Percentiles rank a stretch among this genome's conserved stretches.
Evolutionary conservation across 441 rosid genomes (phyloP).

Genomic region (Eutrema salsugineum): DNA sequence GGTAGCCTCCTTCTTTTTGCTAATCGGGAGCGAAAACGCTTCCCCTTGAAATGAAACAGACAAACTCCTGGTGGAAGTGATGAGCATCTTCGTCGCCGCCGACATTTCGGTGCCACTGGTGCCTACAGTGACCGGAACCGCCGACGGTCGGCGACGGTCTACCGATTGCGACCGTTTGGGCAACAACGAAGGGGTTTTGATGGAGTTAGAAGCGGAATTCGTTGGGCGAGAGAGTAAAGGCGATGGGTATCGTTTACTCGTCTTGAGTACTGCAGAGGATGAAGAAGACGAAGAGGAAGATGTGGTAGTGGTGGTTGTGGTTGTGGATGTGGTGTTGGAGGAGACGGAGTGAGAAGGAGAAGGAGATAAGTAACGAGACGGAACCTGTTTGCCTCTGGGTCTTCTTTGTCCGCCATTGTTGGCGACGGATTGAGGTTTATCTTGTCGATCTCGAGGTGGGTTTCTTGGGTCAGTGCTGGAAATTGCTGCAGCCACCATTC

Average conservation of each 20-base stretch:
- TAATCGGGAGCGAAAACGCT: constrained; percentile 57
- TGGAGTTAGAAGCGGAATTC: constrained; percentile 32
- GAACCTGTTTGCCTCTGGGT: constrained; percentile 25
- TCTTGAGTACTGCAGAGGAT: constrained; percentile 35
- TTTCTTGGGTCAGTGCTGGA: constrained; percentile 7
- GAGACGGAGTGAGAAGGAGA: constrained; percentile 53
- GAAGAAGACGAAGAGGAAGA: constrained; percentile 63
- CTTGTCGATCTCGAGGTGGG: constrained; percentile 25
- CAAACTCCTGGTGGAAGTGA: constrained; percentile 73
- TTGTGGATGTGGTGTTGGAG: constrained; percentile 10
- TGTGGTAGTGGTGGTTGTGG: not conserved
- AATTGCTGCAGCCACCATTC: constrained; percentile 29
- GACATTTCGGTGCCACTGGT: constrained; percentile 38
- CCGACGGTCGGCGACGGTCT: constrained; percentile 51
- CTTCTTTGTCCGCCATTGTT: constrained; percentile 13
- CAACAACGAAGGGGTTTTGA: constrained; percentile 23
- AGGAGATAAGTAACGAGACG: constrained; percentile 29
- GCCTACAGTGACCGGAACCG: constrained; percentile 39
- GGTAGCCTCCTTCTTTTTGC: constrained; percentile 65
- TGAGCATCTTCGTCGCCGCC: constrained; percentile 54
- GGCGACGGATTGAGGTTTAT: not conserved
- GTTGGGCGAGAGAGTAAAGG: constrained; percentile 55
- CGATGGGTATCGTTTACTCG: constrained; percentile 54
- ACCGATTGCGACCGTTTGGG: constrained; percentile 69
- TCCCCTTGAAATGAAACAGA: constrained; percentile 97